Conservation (phyloP, 176 grass and related monocot genomes). For the Sorghum bicolor region DNA sequence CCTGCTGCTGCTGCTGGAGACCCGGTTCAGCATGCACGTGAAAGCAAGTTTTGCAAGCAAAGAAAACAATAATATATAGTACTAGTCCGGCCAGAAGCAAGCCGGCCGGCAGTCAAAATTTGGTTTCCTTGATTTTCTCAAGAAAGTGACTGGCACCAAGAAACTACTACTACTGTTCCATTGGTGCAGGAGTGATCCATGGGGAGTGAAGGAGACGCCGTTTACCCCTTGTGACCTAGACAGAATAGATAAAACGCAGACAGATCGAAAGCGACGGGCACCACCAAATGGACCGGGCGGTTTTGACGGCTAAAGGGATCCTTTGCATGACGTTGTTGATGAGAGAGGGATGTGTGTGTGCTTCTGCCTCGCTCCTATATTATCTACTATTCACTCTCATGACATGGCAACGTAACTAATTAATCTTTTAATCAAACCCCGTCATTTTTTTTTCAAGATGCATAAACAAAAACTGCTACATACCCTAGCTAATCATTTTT, state of each 20-base stretch:
- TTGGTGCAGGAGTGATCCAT: conserved; percentile 8
- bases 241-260: neutral
- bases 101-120: neutral
- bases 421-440: neutral
- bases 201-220: conserved; percentile 4
- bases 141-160: conserved; percentile 1
- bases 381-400: neutral
- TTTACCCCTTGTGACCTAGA: conserved; percentile 4
- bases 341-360: neutral
- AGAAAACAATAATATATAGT: no score
- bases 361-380: neutral
- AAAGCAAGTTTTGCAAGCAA: neutral
- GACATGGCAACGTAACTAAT: neutral
- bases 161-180: neutral
- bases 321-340: conserved; percentile 42
- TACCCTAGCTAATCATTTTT: neutral
- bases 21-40: neutral
- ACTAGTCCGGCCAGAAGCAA: neutral
- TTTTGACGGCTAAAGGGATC: conserved; percentile 8
- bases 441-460: neutral
- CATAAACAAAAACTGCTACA: neutral
- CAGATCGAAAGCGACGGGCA: conserved; percentile 32
- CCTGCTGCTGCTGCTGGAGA: neutral
- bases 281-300: neutral
- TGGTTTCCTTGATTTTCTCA: neutral